Percentiles rank a stretch among this genome's conserved stretches.
Conservation (phyloP, 805 yeast species). For the Zygoascus biomembranicola region DNA sequence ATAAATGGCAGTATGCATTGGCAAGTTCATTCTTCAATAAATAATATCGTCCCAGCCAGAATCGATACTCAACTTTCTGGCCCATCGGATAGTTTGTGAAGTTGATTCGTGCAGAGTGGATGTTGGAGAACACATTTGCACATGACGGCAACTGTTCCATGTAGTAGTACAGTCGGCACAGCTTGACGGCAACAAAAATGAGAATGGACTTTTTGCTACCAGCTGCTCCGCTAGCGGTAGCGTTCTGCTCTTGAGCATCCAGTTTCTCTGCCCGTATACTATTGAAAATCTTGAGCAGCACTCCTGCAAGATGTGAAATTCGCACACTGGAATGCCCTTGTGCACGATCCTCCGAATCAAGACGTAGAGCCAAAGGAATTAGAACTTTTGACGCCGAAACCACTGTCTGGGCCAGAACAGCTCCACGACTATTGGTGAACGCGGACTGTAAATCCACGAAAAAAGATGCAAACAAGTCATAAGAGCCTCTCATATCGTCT, state of each 20-base stretch:
- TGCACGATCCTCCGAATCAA: constrained; percentile 17
- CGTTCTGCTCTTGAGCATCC: constrained; percentile 1
- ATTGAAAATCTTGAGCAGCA: constrained; percentile 52
- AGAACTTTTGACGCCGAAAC: constrained; percentile 7
- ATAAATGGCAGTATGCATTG: constrained; percentile 45
- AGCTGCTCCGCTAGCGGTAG: background rate
- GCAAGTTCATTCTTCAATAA: constrained; percentile 43
- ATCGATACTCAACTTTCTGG: constrained; percentile 50
- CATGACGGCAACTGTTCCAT: constrained; percentile 27
- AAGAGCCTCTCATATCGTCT: constrained; percentile 39
- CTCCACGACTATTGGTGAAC: constrained; percentile 27
- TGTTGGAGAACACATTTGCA: constrained; percentile 46
- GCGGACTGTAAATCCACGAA: constrained; percentile 36
- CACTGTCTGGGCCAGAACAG: constrained; percentile 14
- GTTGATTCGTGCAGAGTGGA: constrained; percentile 41
- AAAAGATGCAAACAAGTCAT: constrained; percentile 43
- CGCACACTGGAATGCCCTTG: constrained; percentile 27
- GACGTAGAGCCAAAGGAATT: constrained; percentile 11
- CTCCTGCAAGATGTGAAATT: constrained; percentile 41
- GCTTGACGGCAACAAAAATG: constrained; percentile 42
- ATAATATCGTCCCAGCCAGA: constrained; percentile 48
- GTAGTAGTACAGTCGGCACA: constrained; percentile 49
- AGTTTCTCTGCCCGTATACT: constrained; percentile 42
- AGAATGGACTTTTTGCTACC: constrained; percentile 40
- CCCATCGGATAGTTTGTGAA: constrained; percentile 35